Conservation (phyloP, 2,329 filamentous ascomycete species). For the Ceratocystis cubensis region DNA sequence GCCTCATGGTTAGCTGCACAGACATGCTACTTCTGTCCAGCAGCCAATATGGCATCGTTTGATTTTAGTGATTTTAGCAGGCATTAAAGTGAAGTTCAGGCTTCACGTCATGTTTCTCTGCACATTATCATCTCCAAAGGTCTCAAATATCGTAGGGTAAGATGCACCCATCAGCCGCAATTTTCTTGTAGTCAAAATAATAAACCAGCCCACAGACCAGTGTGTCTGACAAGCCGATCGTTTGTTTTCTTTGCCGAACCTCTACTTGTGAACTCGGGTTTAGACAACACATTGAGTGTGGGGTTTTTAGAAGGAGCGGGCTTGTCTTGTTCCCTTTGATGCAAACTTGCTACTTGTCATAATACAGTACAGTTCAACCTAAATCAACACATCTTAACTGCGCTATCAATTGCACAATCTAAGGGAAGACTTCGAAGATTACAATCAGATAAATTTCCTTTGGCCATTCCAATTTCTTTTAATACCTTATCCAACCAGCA, state of each 20-base stretch:
- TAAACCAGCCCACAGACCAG: neutral
- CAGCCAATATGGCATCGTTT: no score
- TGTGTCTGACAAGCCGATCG: neutral
- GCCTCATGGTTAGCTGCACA: no score
- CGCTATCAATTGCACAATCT: neutral
- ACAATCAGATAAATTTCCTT: neutral
- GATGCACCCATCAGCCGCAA: neutral
- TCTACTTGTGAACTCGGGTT: no score
- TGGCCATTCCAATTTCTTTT: neutral
- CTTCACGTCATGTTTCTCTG: neutral
- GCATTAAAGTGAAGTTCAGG: no score
- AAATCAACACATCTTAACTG: no score
- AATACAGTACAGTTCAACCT: neutral
- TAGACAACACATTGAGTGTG: neutral
- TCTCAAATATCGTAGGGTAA: neutral
- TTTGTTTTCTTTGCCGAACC: neutral
- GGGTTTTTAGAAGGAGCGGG: neutral
- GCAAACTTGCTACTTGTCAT: neutral
- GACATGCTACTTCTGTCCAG: no score
- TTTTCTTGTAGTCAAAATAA: neutral
- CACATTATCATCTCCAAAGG: neutral
- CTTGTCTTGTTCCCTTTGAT: neutral
- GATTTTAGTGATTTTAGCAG: no score
- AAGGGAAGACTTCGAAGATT: neutral
- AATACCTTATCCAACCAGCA: neutral